Evolutionary conservation across 495 filamentous ascomycete species (phyloP).

Genomic region (Astrothelium subdiscretum): DNA sequence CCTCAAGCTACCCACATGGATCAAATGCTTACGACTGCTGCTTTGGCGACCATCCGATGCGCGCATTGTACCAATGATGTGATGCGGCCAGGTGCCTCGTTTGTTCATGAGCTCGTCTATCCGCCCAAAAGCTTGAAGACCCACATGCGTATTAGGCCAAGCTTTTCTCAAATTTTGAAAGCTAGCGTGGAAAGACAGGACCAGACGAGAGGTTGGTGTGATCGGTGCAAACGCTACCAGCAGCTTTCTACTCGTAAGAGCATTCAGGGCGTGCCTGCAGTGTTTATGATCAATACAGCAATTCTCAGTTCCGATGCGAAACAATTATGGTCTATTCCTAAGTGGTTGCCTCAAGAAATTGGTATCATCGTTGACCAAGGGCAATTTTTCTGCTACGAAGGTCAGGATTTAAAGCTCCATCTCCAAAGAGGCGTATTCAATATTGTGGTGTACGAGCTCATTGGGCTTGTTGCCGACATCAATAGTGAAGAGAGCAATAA

Average conservation of each 20-base stretch:
- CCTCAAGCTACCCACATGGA: slow-evolving; percentile 49
- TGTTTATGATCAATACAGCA: slow-evolving; percentile 75
- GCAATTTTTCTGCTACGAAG: slow-evolving; percentile 82
- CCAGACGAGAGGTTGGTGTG: slow-evolving; percentile 79
- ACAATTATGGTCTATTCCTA: slow-evolving; percentile 72
- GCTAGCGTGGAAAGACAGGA: slow-evolving; percentile 77
- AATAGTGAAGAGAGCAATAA: slow-evolving; percentile 72
- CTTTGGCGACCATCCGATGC: slow-evolving; percentile 56
- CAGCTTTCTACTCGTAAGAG: slow-evolving; percentile 66
- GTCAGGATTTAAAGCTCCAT: slow-evolving; percentile 66
- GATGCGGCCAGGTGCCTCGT: slow-evolving; percentile 51
- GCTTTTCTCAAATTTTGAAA: slow-evolving; percentile 75
- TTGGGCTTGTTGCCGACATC: slow-evolving; percentile 84
- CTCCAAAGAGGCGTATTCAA: slow-evolving; percentile 49
- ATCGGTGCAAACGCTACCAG: slow-evolving; percentile 75
- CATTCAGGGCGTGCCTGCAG: slow-evolving; percentile 64
- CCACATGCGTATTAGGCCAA: slow-evolving; percentile 30
- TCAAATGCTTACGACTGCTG: slow-evolving; percentile 44
- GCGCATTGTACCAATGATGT: slow-evolving; percentile 72
- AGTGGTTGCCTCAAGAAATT: slow-evolving; percentile 86
- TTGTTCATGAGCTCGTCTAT: slow-evolving; percentile 78
- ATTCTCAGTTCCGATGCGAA: slow-evolving; percentile 58
- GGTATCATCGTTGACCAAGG: slow-evolving; percentile 72
- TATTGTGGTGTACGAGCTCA: slow-evolving; percentile 77
- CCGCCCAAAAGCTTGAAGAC: slow-evolving; percentile 35